Percentiles rank a stretch among this genome's conserved stretches.
phyloP scores from a whole-genome alignment of 306 rosid genomes.

The Cercis canadensis region DNA sequence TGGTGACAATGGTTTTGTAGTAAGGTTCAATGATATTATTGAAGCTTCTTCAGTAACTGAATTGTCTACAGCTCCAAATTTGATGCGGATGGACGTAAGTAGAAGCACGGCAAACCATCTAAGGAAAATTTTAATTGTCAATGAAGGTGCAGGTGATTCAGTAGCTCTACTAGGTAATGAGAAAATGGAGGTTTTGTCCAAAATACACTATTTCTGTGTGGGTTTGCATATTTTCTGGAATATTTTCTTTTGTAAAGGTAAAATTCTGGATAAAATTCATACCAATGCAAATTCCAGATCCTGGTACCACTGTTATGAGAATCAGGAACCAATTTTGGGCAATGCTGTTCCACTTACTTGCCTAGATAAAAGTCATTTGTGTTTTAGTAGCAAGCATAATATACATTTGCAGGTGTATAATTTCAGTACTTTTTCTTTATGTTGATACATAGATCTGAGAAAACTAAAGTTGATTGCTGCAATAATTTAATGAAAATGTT shows the following conservation, averaged over 20 bases:
- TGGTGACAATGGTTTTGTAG: constrained; percentile 54
- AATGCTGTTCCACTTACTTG: too few species aligned
- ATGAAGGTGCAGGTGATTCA: constrained; percentile 95
- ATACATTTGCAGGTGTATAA: background rate
- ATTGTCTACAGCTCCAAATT: constrained; percentile 34
- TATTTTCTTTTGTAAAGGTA: constrained; percentile 35
- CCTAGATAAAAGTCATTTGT: too few species aligned
- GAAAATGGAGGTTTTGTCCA: constrained; percentile 19
- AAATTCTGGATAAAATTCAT: background rate
- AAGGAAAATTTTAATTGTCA: constrained; percentile 68
- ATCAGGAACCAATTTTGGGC: background rate
- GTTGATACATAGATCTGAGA: constrained; percentile 4
- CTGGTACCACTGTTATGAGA: background rate
- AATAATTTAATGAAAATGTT: constrained; percentile 5
- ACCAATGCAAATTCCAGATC: background rate
- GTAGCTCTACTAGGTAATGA: constrained; percentile 87
- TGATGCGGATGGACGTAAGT: constrained; percentile 45
- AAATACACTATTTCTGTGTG: constrained; percentile 9
- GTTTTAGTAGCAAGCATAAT: background rate
- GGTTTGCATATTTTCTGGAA: constrained; percentile 31
- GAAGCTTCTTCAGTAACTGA: constrained; percentile 48
- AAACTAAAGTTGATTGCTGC: constrained; percentile 30
- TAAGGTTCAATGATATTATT: constrained; percentile 67
- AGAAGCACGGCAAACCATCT: constrained; percentile 49
- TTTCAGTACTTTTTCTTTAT: background rate